Conservation (phyloP, 805 yeast genomes). For the Wickerhamiella domercqiae region DNA sequence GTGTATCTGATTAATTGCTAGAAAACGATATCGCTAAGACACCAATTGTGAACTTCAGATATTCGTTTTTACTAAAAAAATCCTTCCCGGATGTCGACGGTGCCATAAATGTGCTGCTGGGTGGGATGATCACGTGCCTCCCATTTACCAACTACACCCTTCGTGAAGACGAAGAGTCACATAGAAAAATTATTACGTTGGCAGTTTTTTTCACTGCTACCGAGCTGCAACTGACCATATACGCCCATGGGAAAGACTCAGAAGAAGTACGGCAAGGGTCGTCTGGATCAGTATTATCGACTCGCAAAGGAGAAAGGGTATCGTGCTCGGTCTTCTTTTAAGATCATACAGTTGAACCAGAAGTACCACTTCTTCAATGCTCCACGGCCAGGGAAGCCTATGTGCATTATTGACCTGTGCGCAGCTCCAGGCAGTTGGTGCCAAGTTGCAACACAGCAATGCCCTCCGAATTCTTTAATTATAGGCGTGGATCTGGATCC, state of each 20-base stretch:
- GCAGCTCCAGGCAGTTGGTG: constrained; percentile 99
- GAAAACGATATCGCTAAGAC: too few relatives aligned
- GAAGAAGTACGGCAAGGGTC: constrained; percentile 94
- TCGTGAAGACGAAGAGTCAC: too few relatives aligned
- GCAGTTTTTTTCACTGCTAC: too few relatives aligned
- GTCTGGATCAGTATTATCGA: constrained; percentile 92
- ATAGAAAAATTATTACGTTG: constrained; percentile 4
- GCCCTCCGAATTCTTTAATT: constrained; percentile 85
- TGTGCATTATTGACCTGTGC: constrained; percentile 93
- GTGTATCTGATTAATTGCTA: too few relatives aligned
- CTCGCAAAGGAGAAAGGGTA: constrained; percentile 97
- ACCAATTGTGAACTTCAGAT: too few relatives aligned
- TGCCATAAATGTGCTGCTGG: too few relatives aligned
- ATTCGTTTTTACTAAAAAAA: too few relatives aligned
- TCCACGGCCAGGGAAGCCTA: constrained; percentile 43
- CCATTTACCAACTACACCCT: too few relatives aligned
- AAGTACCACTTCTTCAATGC: constrained; percentile 92
- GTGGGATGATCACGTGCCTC: too few relatives aligned
- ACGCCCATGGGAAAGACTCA: constrained; percentile 77
- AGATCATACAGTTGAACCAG: constrained; percentile 86
- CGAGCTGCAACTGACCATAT: too few relatives aligned
- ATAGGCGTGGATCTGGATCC: constrained; percentile 99
- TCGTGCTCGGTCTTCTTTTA: constrained; percentile 97
- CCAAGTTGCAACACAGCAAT: constrained; percentile 88
- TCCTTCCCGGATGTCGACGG: too few relatives aligned